Conservation (phyloP, 768 basidiomycete genomes). For the Boletus sp. region DNA sequence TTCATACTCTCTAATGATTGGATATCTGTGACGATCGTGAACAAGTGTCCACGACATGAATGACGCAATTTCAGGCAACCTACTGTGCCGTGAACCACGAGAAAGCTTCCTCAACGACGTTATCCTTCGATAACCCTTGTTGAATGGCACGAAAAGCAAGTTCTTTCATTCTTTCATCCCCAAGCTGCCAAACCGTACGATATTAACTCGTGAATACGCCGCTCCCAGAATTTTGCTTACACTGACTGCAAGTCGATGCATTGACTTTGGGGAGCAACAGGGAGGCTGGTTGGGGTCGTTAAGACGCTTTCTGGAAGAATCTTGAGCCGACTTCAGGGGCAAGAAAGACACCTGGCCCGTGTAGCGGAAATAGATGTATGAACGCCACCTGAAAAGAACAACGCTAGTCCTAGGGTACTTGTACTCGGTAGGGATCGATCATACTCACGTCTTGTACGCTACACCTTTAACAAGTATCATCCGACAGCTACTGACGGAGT, state of each 20-base stretch:
- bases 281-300: neutral
- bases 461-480: conserved; percentile 30
- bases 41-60: neutral
- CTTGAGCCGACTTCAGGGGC: conserved; percentile 20
- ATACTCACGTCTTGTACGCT: conserved; percentile 28
- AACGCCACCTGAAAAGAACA: conserved; percentile 18
- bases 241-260: conserved; percentile 33
- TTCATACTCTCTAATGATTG: conserved; percentile 10
- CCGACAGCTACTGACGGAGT: conserved; percentile 19
- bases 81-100: conserved; percentile 32
- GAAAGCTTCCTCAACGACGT: conserved; percentile 29
- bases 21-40: conserved; percentile 13
- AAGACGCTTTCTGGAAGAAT: neutral
- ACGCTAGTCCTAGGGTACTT: neutral
- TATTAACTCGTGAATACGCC: neutral
- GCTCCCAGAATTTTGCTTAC: conserved; percentile 13
- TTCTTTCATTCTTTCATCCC: conserved; percentile 25
- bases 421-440: neutral
- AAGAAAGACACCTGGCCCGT: conserved; percentile 28
- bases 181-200: conserved; percentile 13
- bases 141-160: conserved; percentile 24
- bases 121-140: conserved; percentile 20
- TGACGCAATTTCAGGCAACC: conserved; percentile 5
- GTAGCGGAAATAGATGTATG: conserved; percentile 31
- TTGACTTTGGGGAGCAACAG: conserved; percentile 36